Evolutionary conservation across 371 early-diverging fungal genomes (phyloP), one percentile per base, ranked within the genome.

Genomic region (Lichtheimia hyalospora): DNA sequence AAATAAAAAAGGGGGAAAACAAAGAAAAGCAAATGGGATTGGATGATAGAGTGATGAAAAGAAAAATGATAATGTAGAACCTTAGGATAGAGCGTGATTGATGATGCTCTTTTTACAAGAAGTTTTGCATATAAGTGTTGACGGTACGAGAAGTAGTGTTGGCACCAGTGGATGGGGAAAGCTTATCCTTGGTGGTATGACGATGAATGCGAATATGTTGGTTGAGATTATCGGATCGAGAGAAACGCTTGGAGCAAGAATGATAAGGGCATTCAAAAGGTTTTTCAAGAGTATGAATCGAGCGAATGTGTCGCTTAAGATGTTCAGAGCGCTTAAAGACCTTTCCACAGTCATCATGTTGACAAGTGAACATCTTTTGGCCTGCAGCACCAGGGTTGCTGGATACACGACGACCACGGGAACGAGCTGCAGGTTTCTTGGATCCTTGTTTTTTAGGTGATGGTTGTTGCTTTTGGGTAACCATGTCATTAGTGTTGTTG

Each of bases 311-410:
- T 10, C 95, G 74, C 68, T 90, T 88, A 54, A 93, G 74, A 70
- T 93, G 92, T 68, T 93, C 93, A 56, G 82, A 85, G 10, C 93
- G 79, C 74, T 92, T 92, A 69, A 93, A 95, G 40, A 83, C 79
- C 48, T 88, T 82, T 51, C 84, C 84, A 63, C 95, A 95, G 27
- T 75, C 77, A 20, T 70, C 75, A 60, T 75, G 66, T 1, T 68
- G 68, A 62, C 87, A 85, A 0, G 71, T 69, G 59, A 81, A 81
- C 63, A 80, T 68, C 43, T 80, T 80, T 49, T 57, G 58, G 14
- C 74, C 71, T 14, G 66, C 62, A 41, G 58, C 51, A 50, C 54
- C 62, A 21, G 68, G 68, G 48, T 73, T 67, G 25, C 67, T 69
- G 13, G 75, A 73, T 23, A 79, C 79, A 16, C 79, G 74, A 18